These are phyloP conservation scores for Ilyonectria destructans DNA, from an alignment of 2,329 filamentous ascomycete genomes.

Conservation along the genomic window DNA sequence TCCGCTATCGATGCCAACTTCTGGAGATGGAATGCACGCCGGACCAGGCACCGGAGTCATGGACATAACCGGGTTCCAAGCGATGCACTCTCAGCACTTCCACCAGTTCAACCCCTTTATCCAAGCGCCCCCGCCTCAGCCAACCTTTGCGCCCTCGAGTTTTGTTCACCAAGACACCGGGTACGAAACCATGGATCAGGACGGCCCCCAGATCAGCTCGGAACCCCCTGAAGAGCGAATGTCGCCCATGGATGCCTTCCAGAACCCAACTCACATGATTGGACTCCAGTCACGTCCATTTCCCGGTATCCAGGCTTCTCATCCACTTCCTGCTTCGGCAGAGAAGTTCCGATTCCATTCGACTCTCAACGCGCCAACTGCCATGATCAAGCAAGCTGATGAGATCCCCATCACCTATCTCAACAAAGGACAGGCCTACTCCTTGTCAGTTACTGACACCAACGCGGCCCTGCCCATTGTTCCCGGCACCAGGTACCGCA, in stretches of 20 bases:
- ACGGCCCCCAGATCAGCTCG: slow-evolving; percentile 78
- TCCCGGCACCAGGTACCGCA: slow-evolving; percentile 83
- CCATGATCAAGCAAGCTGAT: slow-evolving; percentile 91
- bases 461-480: slow-evolving; percentile 71
- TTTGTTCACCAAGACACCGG: slow-evolving; percentile 87
- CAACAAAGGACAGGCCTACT: slow-evolving; percentile 97
- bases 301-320: slow-evolving; percentile 62
- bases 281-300: slow-evolving; percentile 70
- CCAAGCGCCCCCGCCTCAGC: slow-evolving; percentile 70
- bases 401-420: slow-evolving; percentile 98
- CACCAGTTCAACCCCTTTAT: slow-evolving; percentile 81
- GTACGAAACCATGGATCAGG: slow-evolving; percentile 86
- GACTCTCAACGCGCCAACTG: slow-evolving; percentile 92
- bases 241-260: slow-evolving; percentile 73
- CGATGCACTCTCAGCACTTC: slow-evolving; percentile 73
- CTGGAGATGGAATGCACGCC: slow-evolving; percentile 76
- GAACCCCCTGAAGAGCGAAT: slow-evolving; percentile 68
- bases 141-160: slow-evolving; percentile 81
- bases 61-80: slow-evolving; percentile 80
- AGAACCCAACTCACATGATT: slow-evolving; percentile 73
- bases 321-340: slow-evolving; percentile 67
- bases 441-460: slow-evolving; percentile 87
- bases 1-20: slow-evolving; percentile 84
- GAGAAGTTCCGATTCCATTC: slow-evolving; percentile 92
- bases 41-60: slow-evolving; percentile 66